Evolutionary conservation across 176 grass and related monocot species (phyloP).

Genomic region (Neostapfia colusana): DNA sequence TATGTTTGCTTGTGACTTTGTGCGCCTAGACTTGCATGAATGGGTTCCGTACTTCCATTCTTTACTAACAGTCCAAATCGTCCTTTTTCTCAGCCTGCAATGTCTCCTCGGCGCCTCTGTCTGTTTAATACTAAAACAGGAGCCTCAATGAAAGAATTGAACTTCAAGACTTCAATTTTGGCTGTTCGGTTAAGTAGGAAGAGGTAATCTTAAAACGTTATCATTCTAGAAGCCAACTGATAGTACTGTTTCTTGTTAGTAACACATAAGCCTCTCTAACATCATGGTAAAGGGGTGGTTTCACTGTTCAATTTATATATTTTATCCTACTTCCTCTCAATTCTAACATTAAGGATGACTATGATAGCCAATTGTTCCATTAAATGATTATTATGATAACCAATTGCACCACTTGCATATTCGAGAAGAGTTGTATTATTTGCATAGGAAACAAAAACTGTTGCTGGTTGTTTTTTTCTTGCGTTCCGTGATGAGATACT

Average conservation of each 20-base stretch:
- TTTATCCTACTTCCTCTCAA: not conserved
- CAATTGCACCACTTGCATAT: not conserved
- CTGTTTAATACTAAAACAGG: conserved; percentile 67
- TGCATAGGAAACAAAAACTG: not conserved
- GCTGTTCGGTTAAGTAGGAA: conserved; percentile 80
- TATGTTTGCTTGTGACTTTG: not conserved
- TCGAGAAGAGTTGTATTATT: not conserved
- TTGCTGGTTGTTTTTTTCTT: not conserved
- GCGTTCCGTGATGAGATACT: not conserved
- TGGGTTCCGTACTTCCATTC: not conserved
- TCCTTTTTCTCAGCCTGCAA: conserved; percentile 47
- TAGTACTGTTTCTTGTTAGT: not conserved
- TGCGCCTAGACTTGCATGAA: not conserved
- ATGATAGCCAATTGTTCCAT: not conserved
- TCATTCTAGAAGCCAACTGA: not conserved
- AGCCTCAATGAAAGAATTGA: conserved; percentile 58
- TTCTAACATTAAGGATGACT: not conserved
- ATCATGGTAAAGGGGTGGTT: not conserved
- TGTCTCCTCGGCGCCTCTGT: conserved; percentile 82
- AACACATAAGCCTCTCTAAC: not conserved
- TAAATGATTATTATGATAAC: not conserved
- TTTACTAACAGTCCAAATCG: conserved; percentile 15
- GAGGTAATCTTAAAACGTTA: conserved; percentile 45
- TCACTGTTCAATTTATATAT: not conserved
- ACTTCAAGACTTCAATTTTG: conserved; percentile 83